A percentile compares a stretch with the other conserved stretches of the same genome.
phyloP scores from a whole-genome alignment of 805 yeast genomes.

The Ogataea glucozyma region DNA sequence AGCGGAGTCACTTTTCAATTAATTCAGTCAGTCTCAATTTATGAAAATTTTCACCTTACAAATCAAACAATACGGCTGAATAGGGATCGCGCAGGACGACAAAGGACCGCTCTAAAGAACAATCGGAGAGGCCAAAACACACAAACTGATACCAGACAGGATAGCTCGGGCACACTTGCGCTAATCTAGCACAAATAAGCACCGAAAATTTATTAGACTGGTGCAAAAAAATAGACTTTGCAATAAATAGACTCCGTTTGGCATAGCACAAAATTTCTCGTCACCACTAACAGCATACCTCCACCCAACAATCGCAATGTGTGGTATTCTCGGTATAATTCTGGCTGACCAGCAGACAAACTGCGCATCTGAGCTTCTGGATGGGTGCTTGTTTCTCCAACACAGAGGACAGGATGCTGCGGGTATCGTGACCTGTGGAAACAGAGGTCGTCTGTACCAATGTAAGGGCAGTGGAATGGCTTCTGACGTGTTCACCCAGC shows the following conservation, averaged over 20 bases:
- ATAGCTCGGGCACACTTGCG: not conserved
- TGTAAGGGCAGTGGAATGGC: constrained; percentile 99
- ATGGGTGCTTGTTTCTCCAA: constrained; percentile 89
- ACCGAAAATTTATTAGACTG: constrained; percentile 9
- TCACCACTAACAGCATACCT: no score
- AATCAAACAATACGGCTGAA: constrained; percentile 6
- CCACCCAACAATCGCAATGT: constrained; percentile 54
- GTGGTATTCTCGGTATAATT: constrained; percentile 91
- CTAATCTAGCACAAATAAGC: no score
- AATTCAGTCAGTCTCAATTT: not conserved
- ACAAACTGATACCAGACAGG: constrained; percentile 4
- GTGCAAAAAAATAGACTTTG: not conserved
- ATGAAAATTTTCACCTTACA: constrained; percentile 5
- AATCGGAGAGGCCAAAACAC: not conserved
- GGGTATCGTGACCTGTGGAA: constrained; percentile 96
- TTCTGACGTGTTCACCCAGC: constrained; percentile 89
- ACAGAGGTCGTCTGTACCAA: constrained; percentile 90
- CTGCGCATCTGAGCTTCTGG: constrained; percentile 89
- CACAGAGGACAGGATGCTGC: constrained; percentile 99
- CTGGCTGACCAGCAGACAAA: constrained; percentile 69
- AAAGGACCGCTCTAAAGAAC: not conserved
- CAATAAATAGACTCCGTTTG: not conserved
- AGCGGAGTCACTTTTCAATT: constrained; percentile 2
- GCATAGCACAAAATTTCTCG: no score
- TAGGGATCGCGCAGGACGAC: constrained; percentile 5